Base-by-base conservation (phyloP, 148 eudicot genomes). In the Drosera capensis region DNA sequence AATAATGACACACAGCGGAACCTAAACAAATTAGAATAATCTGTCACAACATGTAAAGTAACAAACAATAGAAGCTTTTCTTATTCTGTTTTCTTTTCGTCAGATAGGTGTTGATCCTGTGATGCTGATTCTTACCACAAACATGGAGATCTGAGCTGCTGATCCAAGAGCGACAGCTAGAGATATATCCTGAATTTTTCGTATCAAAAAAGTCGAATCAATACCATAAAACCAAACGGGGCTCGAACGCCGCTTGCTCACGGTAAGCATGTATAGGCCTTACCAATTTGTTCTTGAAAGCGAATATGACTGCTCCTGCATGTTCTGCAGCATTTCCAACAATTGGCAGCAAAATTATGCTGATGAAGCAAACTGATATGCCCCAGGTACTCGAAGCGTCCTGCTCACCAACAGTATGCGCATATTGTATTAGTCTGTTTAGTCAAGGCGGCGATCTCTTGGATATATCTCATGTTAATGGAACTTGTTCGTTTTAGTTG, bases 321-420 rank as follows among this genome's bases (percentile, higher is more conserved):
- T 88, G 96, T 62, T 88, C 96, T 0, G 94, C 92, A 64, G 96
- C 96, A 57, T 88, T 88, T 40, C 96, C 96, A 2, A 77, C 94
- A 43, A 88, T 88, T n/a, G 96, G 96, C 13, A 88, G 68, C 65
- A 88, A 49, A 35, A 88, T 88, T 57, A 88, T 66, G 63, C 94
- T 83, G 54, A 88, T 79, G 79, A 88, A 88, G 55, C 80, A 71
- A 20, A 88, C 77, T 0, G 94, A 77, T 16, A 88, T 36, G 11
- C 96, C 96, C 96, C 96, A 88, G 2, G 94, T 60, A 38, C 62
- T 66, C 1, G 96, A 83, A 14, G 96, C 96, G 18, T 54, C 80
- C 96, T 87, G 68, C 14, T 38, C 42, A 38, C 15, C 11, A 38
- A 13, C 16, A n/a, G n/a, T n/a, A n/a, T n/a, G n/a, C n/a, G n/a